Conservation (phyloP, 2,329 filamentous ascomycete genomes). For the Cercospora sp. region DNA sequence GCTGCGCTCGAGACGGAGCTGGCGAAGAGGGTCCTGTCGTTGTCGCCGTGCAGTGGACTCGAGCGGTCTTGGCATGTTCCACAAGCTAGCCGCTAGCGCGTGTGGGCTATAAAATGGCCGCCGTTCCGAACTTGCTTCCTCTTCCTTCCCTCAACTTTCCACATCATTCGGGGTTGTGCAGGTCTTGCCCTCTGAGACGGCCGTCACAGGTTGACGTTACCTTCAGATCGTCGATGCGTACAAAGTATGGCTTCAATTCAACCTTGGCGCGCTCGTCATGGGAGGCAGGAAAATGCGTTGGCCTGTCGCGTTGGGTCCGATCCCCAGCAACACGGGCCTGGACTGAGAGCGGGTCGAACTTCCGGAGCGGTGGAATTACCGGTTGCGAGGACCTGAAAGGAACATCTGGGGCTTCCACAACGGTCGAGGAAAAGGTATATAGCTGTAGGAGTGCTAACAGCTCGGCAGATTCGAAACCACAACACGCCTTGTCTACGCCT, state of each 20-base stretch:
- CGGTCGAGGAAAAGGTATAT: not conserved
- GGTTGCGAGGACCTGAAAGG: not conserved
- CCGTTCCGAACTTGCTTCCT: not conserved
- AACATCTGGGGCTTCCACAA: not conserved
- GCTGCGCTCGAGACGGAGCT: not conserved
- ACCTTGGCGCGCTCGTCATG: not conserved
- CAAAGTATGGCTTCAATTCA: not conserved
- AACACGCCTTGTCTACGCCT: not conserved
- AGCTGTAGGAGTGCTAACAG: not conserved
- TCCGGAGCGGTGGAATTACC: not conserved
- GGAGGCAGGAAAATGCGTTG: not conserved
- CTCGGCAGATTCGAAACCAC: not conserved
- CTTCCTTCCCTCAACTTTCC: conserved; percentile 1
- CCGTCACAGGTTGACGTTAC: conserved; percentile 1
- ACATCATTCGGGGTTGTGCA: not conserved
- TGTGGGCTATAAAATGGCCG: not conserved
- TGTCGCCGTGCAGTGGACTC: not conserved
- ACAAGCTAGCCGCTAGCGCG: not conserved
- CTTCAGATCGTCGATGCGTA: conserved; percentile 1
- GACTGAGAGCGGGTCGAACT: not conserved
- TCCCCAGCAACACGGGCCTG: conserved; percentile 4
- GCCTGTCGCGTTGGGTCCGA: not conserved
- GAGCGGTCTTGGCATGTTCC: not conserved
- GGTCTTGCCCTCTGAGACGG: not conserved
- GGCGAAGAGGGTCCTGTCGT: not conserved